Percentiles rank a stretch among this genome's conserved stretches.
Evolutionary conservation across 352 stramenopile genomes (phyloP).

Genomic region (Phytophthora hybrid): DNA sequence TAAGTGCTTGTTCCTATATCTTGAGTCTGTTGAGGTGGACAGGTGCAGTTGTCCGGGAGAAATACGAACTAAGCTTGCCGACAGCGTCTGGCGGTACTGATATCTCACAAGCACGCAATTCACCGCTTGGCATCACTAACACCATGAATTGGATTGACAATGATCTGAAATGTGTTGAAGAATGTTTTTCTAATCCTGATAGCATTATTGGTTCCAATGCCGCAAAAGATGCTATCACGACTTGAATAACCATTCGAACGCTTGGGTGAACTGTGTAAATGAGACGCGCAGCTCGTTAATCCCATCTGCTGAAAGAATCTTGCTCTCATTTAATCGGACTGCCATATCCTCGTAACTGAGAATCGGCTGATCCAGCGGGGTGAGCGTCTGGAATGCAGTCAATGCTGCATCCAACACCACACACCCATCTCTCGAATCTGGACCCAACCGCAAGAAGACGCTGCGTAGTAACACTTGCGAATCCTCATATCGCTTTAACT

Average conservation of each 20-base stretch:
- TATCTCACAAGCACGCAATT: too few species aligned
- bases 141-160: too few species aligned
- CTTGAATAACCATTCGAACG: slow-evolving; percentile 44
- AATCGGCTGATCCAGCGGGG: slow-evolving; percentile 19
- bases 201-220: neutral
- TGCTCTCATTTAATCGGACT: slow-evolving; percentile 15
- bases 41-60: too few species aligned
- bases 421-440: slow-evolving; percentile 20
- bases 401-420: slow-evolving; percentile 32
- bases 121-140: too few species aligned
- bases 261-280: slow-evolving; percentile 47
- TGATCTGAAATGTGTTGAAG: too few species aligned
- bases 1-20: too few species aligned
- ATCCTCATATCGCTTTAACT: slow-evolving; percentile 33
- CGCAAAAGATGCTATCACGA: slow-evolving; percentile 6
- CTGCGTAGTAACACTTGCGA: slow-evolving; percentile 41
- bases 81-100: too few species aligned
- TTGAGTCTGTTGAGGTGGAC: too few species aligned
- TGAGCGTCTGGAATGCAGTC: slow-evolving; percentile 40
- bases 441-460: slow-evolving; percentile 37
- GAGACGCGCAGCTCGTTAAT: slow-evolving; percentile 14
- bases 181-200: neutral
- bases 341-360: slow-evolving; percentile 20
- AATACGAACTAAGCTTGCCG: too few species aligned
- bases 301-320: neutral